Evolutionary conservation across 306 rosid species (phyloP).

Genomic region (Rosa rugosa): DNA sequence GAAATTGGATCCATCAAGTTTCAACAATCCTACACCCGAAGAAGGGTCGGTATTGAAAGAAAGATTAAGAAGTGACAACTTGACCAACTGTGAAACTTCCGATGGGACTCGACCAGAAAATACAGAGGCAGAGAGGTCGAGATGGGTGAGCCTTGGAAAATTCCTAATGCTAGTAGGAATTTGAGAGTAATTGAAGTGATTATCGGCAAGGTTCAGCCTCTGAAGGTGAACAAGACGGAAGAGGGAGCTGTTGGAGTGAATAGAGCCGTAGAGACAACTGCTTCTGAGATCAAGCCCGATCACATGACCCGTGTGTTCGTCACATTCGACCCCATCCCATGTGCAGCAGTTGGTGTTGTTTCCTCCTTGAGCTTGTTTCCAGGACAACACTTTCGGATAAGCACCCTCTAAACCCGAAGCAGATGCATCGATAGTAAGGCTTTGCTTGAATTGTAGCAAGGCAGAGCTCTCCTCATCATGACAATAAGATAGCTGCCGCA

Average conservation of each 20-base stretch:
- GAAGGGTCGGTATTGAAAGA: too few species aligned
- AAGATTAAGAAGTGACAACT: not conserved
- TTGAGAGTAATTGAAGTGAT: slow-evolving; percentile 3
- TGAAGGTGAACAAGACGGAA: too few species aligned
- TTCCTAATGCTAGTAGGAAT: not conserved
- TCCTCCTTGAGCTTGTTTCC: slow-evolving; percentile 1
- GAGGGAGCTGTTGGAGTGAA: too few species aligned
- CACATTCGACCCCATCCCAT: slow-evolving; percentile 24
- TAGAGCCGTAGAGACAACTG: too few species aligned
- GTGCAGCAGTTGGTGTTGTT: not conserved
- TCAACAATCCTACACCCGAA: too few species aligned
- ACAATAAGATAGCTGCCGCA: not conserved
- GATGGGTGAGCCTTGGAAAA: not conserved
- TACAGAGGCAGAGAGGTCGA: not conserved
- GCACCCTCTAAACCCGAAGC: not conserved
- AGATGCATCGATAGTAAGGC: not conserved
- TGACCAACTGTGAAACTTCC: too few species aligned
- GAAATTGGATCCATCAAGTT: too few species aligned
- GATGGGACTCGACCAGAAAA: too few species aligned
- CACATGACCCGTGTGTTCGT: not conserved
- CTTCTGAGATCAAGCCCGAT: too few species aligned
- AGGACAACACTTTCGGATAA: not conserved
- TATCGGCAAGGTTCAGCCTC: too few species aligned
- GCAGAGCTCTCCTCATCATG: slow-evolving; percentile 10
- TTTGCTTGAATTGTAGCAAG: slow-evolving; percentile 10